Conservation (phyloP, 208 protist species). For the Porcisia deanei region DNA sequence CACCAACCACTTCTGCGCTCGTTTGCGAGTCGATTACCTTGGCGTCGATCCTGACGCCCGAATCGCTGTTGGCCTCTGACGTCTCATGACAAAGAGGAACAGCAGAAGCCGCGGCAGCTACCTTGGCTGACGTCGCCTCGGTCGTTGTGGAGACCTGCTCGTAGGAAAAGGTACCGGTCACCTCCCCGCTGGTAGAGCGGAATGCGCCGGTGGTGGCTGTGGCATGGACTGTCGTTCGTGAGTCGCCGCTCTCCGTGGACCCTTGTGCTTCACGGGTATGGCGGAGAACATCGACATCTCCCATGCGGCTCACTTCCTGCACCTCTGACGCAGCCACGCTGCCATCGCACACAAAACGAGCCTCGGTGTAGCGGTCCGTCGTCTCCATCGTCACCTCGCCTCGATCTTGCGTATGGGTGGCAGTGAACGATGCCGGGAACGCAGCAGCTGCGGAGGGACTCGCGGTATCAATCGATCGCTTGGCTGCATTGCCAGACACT, state of each 20-base stretch:
- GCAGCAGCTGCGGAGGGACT: neutral
- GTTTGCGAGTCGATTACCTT: neutral
- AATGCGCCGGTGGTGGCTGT: constrained; percentile 28
- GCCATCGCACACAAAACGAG: constrained; percentile 30
- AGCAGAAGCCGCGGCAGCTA: neutral
- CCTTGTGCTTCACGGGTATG: constrained; percentile 10
- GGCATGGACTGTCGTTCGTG: constrained; percentile 17
- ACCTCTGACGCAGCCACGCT: constrained; percentile 23
- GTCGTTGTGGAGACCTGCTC: constrained; percentile 13
- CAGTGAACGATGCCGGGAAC: neutral
- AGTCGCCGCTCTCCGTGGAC: constrained; percentile 11
- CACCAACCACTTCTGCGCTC: neutral
- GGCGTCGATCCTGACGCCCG: constrained; percentile 3
- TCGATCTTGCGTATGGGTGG: constrained; percentile 6
- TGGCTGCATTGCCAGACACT: neutral
- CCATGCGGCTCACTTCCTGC: constrained; percentile 17
- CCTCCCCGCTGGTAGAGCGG: constrained; percentile 22
- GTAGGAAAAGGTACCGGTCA: constrained; percentile 28
- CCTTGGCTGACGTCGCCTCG: neutral
- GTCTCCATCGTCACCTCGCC: constrained; percentile 20
- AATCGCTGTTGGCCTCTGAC: neutral
- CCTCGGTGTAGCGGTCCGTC: constrained; percentile 23
- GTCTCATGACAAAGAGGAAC: constrained; percentile 3
- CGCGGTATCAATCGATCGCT: neutral
- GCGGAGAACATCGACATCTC: constrained; percentile 27